Evolutionary conservation across 2,329 filamentous ascomycete genomes (phyloP).

Genomic region (Fusarium illudens): DNA sequence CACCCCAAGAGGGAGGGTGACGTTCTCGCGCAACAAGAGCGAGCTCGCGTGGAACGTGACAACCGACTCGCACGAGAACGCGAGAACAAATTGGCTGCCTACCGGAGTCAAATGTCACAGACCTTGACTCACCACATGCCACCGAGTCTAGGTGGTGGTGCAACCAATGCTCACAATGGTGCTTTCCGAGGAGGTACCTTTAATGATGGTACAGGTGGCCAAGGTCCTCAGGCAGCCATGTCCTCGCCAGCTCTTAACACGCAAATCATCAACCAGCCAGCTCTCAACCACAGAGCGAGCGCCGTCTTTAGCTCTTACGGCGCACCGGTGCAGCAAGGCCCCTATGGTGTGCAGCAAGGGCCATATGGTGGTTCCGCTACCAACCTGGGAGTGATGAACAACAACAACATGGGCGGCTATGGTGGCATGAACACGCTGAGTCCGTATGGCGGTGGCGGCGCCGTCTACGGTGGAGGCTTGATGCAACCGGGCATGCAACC

Average conservation of each 20-base stretch:
- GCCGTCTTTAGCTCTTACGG: constrained; percentile 45
- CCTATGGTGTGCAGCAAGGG: constrained; percentile 39
- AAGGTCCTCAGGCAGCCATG: constrained; percentile 37
- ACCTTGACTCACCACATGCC: constrained; percentile 44
- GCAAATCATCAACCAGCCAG: constrained; percentile 34
- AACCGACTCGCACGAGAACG: constrained; percentile 52
- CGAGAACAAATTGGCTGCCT: constrained; percentile 58
- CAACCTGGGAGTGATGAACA: constrained; percentile 30
- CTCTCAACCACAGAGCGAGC: constrained; percentile 44
- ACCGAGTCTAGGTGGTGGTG: neutral
- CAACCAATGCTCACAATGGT: constrained; percentile 47
- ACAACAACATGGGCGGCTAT: constrained; percentile 34
- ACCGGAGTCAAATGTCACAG: constrained; percentile 60
- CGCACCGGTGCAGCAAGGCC: constrained; percentile 36
- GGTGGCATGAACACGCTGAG: constrained; percentile 35
- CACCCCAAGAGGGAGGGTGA: constrained; percentile 54
- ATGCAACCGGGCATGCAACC: constrained; percentile 42
- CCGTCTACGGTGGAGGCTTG: constrained; percentile 43
- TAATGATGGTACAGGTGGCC: constrained; percentile 61
- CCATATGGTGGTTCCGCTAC: constrained; percentile 40
- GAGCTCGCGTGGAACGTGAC: constrained; percentile 53
- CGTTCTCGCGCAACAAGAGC: constrained; percentile 53
- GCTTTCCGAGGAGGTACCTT: constrained; percentile 63
- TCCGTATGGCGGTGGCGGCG: constrained; percentile 33
- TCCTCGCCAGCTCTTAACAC: constrained; percentile 42